phyloP scores from a whole-genome alignment of 257 asterid species.

The Solanum chaucha region DNA sequence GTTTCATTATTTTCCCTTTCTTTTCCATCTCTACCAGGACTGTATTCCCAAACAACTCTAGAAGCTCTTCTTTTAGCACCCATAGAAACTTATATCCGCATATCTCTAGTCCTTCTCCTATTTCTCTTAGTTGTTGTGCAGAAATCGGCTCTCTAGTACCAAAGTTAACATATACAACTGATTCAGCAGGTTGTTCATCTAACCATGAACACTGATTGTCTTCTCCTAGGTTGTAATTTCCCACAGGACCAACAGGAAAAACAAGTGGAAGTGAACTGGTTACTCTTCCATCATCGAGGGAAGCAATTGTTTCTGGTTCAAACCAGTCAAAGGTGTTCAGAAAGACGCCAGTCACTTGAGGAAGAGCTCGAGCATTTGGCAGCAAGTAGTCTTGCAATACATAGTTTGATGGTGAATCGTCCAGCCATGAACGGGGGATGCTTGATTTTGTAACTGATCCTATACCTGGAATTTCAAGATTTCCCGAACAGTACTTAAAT shows the following conservation, averaged over 20 bases:
- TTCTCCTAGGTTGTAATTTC: constrained; percentile 6
- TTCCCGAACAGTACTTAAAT: neutral
- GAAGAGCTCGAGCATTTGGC: constrained; percentile 25
- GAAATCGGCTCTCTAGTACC: constrained; percentile 25
- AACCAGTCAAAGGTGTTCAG: constrained; percentile 26
- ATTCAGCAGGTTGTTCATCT: constrained; percentile 13
- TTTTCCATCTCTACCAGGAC: neutral
- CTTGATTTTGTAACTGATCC: constrained; percentile 7
- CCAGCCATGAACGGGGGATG: constrained; percentile 24
- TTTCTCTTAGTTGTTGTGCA: constrained; percentile 14
- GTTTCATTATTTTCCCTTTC: constrained; percentile 12
- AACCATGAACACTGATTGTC: constrained; percentile 19
- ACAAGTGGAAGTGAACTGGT: constrained; percentile 14
- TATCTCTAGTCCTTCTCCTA: constrained; percentile 14
- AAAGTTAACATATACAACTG: constrained; percentile 24
- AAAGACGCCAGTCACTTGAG: constrained; percentile 26
- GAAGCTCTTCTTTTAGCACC: constrained; percentile 8
- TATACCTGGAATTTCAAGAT: constrained; percentile 18
- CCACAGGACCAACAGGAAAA: constrained; percentile 32
- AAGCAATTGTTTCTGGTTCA: constrained; percentile 27
- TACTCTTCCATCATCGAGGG: constrained; percentile 8
- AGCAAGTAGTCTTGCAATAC: constrained; percentile 13
- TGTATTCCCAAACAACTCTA: neutral
- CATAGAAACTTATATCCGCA: constrained; percentile 18
- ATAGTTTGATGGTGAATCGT: constrained; percentile 14